Percentiles rank a stretch among this genome's conserved stretches.
phyloP scores from a whole-genome alignment of 768 basidiomycete species.

The Grammothele lineata region DNA sequence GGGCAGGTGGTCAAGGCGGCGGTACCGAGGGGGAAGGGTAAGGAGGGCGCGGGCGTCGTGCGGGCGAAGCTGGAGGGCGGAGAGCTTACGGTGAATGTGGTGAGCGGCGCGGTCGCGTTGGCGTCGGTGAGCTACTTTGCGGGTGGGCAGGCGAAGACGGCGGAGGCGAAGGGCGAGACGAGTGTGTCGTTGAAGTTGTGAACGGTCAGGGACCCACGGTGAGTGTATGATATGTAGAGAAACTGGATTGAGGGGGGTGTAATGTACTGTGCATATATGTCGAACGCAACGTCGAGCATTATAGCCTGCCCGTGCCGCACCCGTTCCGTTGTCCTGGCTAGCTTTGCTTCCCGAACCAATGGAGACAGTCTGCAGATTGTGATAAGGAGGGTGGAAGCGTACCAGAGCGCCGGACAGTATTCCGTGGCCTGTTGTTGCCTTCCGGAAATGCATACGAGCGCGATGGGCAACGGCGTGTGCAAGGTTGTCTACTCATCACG shows the following conservation, averaged over 20 bases:
- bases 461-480: too few relatives aligned
- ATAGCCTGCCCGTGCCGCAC: too few relatives aligned
- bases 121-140: slow-evolving; percentile 12
- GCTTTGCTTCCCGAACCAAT: too few relatives aligned
- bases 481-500: slow-evolving; percentile 36
- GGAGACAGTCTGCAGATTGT: too few relatives aligned
- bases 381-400: too few relatives aligned
- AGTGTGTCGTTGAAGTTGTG: slow-evolving; percentile 11
- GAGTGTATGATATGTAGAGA: slow-evolving; percentile 1
- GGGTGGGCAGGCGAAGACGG: slow-evolving; percentile 2
- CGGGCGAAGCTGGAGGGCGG: slow-evolving; percentile 30
- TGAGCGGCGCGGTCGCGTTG: slow-evolving; percentile 11
- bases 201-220: not conserved
- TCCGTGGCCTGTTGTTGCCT: too few relatives aligned
- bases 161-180: slow-evolving; percentile 2
- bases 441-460: too few relatives aligned
- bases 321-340: too few relatives aligned
- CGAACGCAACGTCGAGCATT: too few relatives aligned
- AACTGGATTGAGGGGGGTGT: too few relatives aligned
- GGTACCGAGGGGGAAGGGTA: slow-evolving; percentile 42
- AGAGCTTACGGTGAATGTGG: slow-evolving; percentile 22
- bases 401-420: too few relatives aligned
- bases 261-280: too few relatives aligned
- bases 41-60: slow-evolving; percentile 38
- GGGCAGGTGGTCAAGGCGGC: slow-evolving; percentile 34